phyloP scores from a whole-genome alignment of 768 basidiomycete genomes.

The Leucosporidium yakuticum region DNA sequence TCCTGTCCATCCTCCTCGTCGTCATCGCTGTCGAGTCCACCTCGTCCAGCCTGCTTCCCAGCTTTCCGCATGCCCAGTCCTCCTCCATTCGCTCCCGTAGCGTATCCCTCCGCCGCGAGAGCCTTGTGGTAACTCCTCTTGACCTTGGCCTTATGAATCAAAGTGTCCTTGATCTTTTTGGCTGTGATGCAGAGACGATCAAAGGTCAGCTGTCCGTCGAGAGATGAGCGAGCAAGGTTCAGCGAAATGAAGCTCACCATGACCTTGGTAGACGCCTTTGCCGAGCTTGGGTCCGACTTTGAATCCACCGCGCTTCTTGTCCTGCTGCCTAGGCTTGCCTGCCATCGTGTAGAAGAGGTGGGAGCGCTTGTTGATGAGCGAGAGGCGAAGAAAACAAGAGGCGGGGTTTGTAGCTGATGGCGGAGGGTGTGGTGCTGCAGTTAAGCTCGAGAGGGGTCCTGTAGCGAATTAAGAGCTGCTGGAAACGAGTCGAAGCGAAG shows the following conservation, averaged over 20 bases:
- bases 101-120: conserved; percentile 30
- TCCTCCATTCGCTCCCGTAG: background rate
- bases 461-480: too few relatives aligned
- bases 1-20: conserved; percentile 22
- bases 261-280: conserved; percentile 31
- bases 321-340: conserved; percentile 1
- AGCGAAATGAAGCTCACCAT: conserved; percentile 13
- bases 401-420: background rate
- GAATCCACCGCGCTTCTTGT: conserved; percentile 21
- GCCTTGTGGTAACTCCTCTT: conserved; percentile 30
- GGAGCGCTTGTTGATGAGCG: background rate
- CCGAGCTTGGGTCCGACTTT: conserved; percentile 25
- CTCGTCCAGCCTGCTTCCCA: background rate
- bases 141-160: conserved; percentile 36
- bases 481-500: too few relatives aligned
- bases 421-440: too few relatives aligned
- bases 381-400: background rate
- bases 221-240: background rate
- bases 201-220: background rate
- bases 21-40: conserved; percentile 5
- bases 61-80: conserved; percentile 3
- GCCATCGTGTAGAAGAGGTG: background rate
- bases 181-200: background rate
- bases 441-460: too few relatives aligned
- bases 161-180: conserved; percentile 28